Percentiles rank a stretch among this genome's conserved stretches.
phyloP scores from a whole-genome alignment of 108 stramenopile genomes.

The Phaeodactylum tricornutum region DNA sequence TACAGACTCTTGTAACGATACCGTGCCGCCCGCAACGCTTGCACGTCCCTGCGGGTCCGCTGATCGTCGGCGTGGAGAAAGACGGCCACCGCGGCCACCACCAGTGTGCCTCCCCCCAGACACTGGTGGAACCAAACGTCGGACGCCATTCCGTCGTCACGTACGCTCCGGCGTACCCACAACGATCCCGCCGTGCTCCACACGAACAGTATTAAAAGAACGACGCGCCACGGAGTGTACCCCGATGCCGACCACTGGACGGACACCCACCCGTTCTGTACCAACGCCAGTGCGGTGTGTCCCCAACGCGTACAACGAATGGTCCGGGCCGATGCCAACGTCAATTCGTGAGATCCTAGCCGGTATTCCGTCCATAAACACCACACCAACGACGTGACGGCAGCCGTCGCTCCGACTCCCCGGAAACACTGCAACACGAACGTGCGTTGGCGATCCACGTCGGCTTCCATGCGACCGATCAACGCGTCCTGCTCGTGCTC shows the following conservation, averaged over 20 bases:
- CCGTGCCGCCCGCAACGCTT: neutral
- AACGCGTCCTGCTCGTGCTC: neutral
- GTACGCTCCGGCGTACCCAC: neutral
- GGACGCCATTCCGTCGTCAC: neutral
- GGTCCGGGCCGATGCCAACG: neutral
- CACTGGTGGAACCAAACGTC: neutral
- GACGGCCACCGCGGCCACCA: neutral
- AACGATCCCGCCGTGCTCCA: too few relatives aligned
- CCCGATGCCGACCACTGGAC: too few relatives aligned
- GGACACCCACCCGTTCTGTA: neutral
- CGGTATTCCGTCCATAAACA: neutral
- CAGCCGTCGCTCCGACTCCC: neutral
- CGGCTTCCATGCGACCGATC: neutral
- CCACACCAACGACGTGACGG: neutral
- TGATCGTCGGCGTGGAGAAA: neutral
- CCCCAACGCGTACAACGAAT: neutral
- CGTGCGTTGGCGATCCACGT: neutral
- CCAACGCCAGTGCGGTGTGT: neutral
- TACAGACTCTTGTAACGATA: constrained; percentile 2
- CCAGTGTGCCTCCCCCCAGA: neutral
- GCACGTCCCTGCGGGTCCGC: neutral
- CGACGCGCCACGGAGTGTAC: neutral
- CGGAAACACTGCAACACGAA: neutral
- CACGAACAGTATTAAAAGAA: neutral
- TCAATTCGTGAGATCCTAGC: too few relatives aligned